phyloP scores from a whole-genome alignment of 768 basidiomycete species.

The Boletus rubroflammeus region DNA sequence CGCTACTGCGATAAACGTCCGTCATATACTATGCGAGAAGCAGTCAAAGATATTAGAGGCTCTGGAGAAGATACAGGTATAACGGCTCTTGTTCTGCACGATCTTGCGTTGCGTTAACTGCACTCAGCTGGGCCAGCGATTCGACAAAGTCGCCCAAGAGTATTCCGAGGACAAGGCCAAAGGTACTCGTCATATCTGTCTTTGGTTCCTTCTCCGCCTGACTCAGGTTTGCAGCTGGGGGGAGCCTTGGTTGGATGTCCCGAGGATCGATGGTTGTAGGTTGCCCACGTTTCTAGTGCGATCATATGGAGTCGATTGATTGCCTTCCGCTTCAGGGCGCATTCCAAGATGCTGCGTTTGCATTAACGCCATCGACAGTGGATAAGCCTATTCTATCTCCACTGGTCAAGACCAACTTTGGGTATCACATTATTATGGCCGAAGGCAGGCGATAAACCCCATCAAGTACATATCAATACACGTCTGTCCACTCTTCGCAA shows the following conservation, averaged over 20 bases:
- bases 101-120: background rate
- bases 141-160: slow-evolving; percentile 87
- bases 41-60: slow-evolving; percentile 79
- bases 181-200: slow-evolving; percentile 38
- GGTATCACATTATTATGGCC: slow-evolving; percentile 91
- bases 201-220: background rate
- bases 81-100: slow-evolving; percentile 1
- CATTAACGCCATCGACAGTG: slow-evolving; percentile 70
- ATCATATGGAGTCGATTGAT: slow-evolving; percentile 4
- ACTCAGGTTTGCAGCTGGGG: slow-evolving; percentile 53
- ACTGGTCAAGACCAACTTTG: slow-evolving; percentile 78
- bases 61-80: slow-evolving; percentile 72
- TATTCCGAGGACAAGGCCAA: slow-evolving; percentile 92
- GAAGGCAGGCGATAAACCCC: slow-evolving; percentile 62
- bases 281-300: slow-evolving; percentile 1
- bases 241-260: slow-evolving; percentile 83
- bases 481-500: slow-evolving; percentile 10
- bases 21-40: slow-evolving; percentile 87
- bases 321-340: slow-evolving; percentile 40
- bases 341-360: slow-evolving; percentile 89
- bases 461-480: slow-evolving; percentile 22
- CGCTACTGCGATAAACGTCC: slow-evolving; percentile 79
- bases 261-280: slow-evolving; percentile 81
- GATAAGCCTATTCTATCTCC: slow-evolving; percentile 72
- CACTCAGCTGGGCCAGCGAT: slow-evolving; percentile 67